Base-by-base conservation (phyloP, 2,329 filamentous ascomycete species). In the Alternaria dauci region DNA sequence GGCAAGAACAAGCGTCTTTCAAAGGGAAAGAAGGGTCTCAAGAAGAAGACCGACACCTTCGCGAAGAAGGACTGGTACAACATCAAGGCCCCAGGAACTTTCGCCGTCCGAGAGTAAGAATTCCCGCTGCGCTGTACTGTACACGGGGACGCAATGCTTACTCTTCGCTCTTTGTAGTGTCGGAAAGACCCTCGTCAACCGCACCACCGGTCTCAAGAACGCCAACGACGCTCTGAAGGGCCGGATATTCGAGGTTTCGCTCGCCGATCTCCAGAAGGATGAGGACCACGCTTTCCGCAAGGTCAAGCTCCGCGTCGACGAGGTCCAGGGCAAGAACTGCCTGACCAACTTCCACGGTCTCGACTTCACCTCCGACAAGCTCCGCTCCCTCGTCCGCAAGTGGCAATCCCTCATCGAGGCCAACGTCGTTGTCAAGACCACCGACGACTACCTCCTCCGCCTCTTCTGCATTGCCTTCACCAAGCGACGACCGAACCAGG, bases 1-100 rank as follows among this genome's bases (percentile, higher is more conserved):
- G 90, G 90, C 87, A 93, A 93, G 92, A 99, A 99, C 91, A 99
- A 99, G 93, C 93, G 95, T 89, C 90, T 99, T 87, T 98, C 95
- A 74, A 99, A 99, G 90, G 95, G 95, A 87, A 99, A 98, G 93
- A 99, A 99, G 90, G 94, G 95, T 84, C 88, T 98, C 83, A 98
- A 98, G 93, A 98, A 99, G 94, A 94, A 94, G 87, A 94, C 94
- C 80, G 95, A 99, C 84, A 94, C 95, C 80, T 98, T 98, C 88
- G 89, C 94, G 80, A 92, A 94, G 82, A 99, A 99, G 89, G 95
- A 98, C 84, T 98, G 96, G 92, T 99, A 94, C 87, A 92, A 91
- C 79, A 90, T 99, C 85, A 98, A 98, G 93, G 94, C 95, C 63
- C 95, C 95, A 75, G 93, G 93, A 76, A 96, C 94, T 76, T 98